Evolutionary conservation across 1,284 basidiomycete species (phyloP).

Genomic region (Ustilago xerochloae): DNA sequence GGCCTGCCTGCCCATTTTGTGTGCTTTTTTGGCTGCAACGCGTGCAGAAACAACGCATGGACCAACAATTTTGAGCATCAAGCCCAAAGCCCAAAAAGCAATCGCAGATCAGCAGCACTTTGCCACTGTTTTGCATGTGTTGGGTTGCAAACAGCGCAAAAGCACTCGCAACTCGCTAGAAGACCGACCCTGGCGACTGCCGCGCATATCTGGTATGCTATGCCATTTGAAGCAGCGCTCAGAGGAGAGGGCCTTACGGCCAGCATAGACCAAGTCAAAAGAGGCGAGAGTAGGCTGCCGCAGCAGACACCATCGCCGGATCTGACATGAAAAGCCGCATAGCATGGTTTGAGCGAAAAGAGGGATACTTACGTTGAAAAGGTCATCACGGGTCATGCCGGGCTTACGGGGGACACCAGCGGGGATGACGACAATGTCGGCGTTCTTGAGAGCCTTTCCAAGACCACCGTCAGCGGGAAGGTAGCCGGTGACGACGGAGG

Average conservation of each 20-base stretch:
- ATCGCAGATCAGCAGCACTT: conserved; percentile 2
- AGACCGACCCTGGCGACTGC: neutral
- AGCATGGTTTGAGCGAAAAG: neutral
- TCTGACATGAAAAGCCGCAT: neutral
- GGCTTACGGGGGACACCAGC: conserved; percentile 94
- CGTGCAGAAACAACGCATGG: conserved; percentile 18
- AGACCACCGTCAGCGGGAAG: conserved; percentile 77
- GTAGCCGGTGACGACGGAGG: conserved; percentile 68
- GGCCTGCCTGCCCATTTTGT: neutral
- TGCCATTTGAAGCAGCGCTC: too few species aligned
- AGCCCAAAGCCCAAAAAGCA: conserved; percentile 16
- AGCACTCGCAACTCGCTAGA: neutral
- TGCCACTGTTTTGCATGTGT: conserved; percentile 7
- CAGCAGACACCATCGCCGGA: neutral
- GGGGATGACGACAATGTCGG: conserved; percentile 92
- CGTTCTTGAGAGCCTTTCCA: conserved; percentile 82
- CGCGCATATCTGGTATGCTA: neutral
- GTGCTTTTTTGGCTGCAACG: neutral
- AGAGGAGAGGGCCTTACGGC: too few species aligned
- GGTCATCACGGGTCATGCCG: conserved; percentile 81
- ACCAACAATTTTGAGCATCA: conserved; percentile 21
- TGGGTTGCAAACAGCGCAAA: conserved; percentile 1
- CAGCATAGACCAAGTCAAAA: too few species aligned
- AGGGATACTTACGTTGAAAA: conserved; percentile 80
- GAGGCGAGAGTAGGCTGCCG: neutral